Base-by-base conservation (phyloP, 2,329 filamentous ascomycete genomes). In the Rachicladosporium sp. region DNA sequence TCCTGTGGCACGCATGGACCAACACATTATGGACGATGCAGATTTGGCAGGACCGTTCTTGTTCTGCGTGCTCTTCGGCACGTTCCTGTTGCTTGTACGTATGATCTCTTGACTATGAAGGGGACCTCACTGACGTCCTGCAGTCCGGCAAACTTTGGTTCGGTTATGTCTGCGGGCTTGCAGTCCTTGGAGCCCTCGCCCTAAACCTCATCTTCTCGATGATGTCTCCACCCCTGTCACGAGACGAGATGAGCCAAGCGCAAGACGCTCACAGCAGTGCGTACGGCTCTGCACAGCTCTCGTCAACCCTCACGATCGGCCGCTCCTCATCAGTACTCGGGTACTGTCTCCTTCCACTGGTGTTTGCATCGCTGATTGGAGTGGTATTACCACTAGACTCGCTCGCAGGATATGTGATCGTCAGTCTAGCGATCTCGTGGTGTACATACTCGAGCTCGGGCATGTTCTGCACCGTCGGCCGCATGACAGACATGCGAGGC, bases 21-120 rank as follows among this genome's bases (percentile, higher is more conserved):
- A 93, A 56, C 85, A 96, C 62, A 82, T 98, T 50, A 98, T 98
- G 91, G 91, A 98, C 70, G 91, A 98, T 65, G 88, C 84, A 51
- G 91, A 98, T 59, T 76, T 98, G 43, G 91, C 87, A 44, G 91
- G 91, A 4, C 91, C 91, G 1, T 78, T 98, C 42, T 76, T 98
- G 46, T 96, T 95, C 71, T 93, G 94, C 65, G 70, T 94, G 50
- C 73, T 94, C 37, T 94, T 94, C 63, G 91, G 89, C 53, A 91
- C 84, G 40, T 94, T 94, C 62, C 76, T 96, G 38, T 52, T 64
- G 7, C 55, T 70, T 40, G 66, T 69, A 59, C 49, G 64, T 55
- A 4, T 5, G 10, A 19, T 6, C 8, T 33, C 15, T 12, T 36
- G 7, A 1, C 15, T 30, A 38, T 31, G 15, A 19, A 19, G 15